A percentile compares a stretch with the other conserved stretches of the same genome.
These are phyloP conservation scores for Phytophthora foliorum DNA, from an alignment of 352 stramenopile species.

Conservation along the genomic window DNA sequence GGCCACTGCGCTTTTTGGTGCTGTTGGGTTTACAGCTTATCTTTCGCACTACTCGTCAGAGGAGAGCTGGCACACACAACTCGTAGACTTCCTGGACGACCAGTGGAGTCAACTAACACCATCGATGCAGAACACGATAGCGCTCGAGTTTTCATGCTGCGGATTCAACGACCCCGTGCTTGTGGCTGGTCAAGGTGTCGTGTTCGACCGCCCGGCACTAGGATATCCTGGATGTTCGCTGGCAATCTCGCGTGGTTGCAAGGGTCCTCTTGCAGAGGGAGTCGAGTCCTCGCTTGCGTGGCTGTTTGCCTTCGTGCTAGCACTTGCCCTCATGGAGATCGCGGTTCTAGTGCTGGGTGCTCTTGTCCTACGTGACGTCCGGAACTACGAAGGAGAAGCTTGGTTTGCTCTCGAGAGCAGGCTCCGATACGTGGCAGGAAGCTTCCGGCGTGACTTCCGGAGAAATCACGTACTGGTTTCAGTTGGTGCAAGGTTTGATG, in stretches of 20 bases:
- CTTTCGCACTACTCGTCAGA: slow-evolving; percentile 45
- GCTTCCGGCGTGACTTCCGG: slow-evolving; percentile 60
- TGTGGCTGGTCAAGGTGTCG: slow-evolving; percentile 36
- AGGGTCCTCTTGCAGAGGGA: slow-evolving; percentile 36
- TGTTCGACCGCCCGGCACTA: slow-evolving; percentile 56
- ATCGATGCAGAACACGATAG: slow-evolving; percentile 42
- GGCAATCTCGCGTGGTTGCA: slow-evolving; percentile 47
- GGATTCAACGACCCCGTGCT: slow-evolving; percentile 62
- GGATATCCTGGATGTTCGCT: slow-evolving; percentile 51
- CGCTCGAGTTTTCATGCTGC: slow-evolving; percentile 59
- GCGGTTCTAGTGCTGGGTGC: slow-evolving; percentile 29
- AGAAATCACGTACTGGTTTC: slow-evolving; percentile 61
- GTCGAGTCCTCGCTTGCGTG: slow-evolving; percentile 53
- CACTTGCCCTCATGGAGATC: slow-evolving; percentile 47
- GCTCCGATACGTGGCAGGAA: slow-evolving; percentile 62
- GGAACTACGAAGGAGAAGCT: slow-evolving; percentile 42
- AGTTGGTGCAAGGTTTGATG: slow-evolving; percentile 56
- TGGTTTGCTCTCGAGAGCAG: slow-evolving; percentile 63
- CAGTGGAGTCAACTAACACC: slow-evolving; percentile 49
- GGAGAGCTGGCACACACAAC: slow-evolving; percentile 37
- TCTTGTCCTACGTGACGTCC: slow-evolving; percentile 42
- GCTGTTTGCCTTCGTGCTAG: slow-evolving; percentile 56
- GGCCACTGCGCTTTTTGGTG: slow-evolving; percentile 37
- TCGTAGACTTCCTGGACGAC: slow-evolving; percentile 48
- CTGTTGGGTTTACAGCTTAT: slow-evolving; percentile 44